A percentile compares a stretch with the other conserved stretches of the same genome.
Conservation (phyloP, 306 rosid genomes). For the Cercis canadensis region DNA sequence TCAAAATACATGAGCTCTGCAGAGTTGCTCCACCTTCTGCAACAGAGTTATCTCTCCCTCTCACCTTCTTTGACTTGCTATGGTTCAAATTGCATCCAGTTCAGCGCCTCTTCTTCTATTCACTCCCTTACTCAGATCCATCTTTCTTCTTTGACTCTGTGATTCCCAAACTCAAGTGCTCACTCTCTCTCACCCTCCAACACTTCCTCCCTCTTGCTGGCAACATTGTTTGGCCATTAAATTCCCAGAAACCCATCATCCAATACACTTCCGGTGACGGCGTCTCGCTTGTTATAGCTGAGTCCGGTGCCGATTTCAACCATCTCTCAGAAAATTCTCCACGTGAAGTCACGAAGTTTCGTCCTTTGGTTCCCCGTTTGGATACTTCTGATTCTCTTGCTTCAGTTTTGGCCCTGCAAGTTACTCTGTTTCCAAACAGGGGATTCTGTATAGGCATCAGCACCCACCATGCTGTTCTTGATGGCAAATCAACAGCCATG, state of each 20-base stretch:
- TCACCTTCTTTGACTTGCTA: slow-evolving; percentile 40
- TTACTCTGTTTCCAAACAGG: slow-evolving; percentile 44
- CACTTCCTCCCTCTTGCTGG: slow-evolving; percentile 50
- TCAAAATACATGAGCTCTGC: too few relatives aligned
- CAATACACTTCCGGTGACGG: slow-evolving; percentile 32
- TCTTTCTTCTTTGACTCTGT: slow-evolving; percentile 15
- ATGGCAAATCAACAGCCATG: slow-evolving; percentile 29
- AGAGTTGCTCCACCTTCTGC: too few relatives aligned
- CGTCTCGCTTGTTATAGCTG: slow-evolving; percentile 47
- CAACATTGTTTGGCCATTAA: slow-evolving; percentile 37
- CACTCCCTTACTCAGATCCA: slow-evolving; percentile 7
- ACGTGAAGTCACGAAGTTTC: slow-evolving; percentile 16
- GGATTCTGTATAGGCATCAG: slow-evolving; percentile 51
- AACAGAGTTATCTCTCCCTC: slow-evolving; percentile 26
- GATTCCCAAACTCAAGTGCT: slow-evolving; percentile 46
- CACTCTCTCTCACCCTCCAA: slow-evolving; percentile 50
- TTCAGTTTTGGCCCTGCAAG: slow-evolving; percentile 38
- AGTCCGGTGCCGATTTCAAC: slow-evolving; percentile 40
- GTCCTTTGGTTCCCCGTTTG: slow-evolving; percentile 44
- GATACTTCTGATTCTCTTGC: background rate
- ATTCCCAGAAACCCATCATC: slow-evolving; percentile 45
- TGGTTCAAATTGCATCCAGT: slow-evolving; percentile 42
- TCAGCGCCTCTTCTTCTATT: slow-evolving; percentile 46
- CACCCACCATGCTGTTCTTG: slow-evolving; percentile 42
- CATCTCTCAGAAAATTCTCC: slow-evolving; percentile 19